phyloP scores from a whole-genome alignment of 2,329 filamentous ascomycete species.

The Paraconiothyrium brasiliense region DNA sequence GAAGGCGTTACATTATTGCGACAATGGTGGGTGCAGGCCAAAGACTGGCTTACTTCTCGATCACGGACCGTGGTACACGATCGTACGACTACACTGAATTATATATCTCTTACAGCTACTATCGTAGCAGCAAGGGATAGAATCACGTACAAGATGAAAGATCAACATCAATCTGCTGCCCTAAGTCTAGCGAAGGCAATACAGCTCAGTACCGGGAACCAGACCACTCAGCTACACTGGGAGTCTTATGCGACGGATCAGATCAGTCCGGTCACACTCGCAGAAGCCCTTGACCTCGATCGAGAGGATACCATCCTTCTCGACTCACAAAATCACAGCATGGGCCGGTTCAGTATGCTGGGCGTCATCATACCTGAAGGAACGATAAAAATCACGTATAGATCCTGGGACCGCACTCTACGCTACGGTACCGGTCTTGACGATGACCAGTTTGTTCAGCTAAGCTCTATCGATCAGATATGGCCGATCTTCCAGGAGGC shows the following conservation, averaged over 20 bases:
- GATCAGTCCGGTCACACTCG: slow-evolving; percentile 15
- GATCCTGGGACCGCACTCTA: slow-evolving; percentile 16
- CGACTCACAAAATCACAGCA: slow-evolving; percentile 21
- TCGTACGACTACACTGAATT: neutral
- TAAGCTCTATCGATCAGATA: slow-evolving; percentile 20
- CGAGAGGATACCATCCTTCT: slow-evolving; percentile 17
- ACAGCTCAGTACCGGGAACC: neutral
- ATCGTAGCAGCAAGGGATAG: neutral
- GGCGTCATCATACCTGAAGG: slow-evolving; percentile 17
- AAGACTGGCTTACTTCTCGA: slow-evolving; percentile 57
- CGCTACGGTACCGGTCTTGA: slow-evolving; percentile 12
- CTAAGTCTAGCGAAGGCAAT: slow-evolving; percentile 1
- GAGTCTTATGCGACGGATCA: neutral
- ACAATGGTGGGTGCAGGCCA: slow-evolving; percentile 76
- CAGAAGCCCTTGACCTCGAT: slow-evolving; percentile 16
- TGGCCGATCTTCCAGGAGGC: slow-evolving; percentile 22
- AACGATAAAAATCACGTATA: slow-evolving; percentile 22
- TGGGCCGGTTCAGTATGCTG: slow-evolving; percentile 20
- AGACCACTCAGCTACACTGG: slow-evolving; percentile 8
- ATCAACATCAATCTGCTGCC: neutral
- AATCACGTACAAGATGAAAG: neutral
- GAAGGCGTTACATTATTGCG: slow-evolving; percentile 69
- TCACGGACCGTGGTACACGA: neutral
- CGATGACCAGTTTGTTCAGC: slow-evolving; percentile 6
- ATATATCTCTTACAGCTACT: neutral